Base-by-base conservation (phyloP, 306 rosid genomes). In the Prunus armeniaca region DNA sequence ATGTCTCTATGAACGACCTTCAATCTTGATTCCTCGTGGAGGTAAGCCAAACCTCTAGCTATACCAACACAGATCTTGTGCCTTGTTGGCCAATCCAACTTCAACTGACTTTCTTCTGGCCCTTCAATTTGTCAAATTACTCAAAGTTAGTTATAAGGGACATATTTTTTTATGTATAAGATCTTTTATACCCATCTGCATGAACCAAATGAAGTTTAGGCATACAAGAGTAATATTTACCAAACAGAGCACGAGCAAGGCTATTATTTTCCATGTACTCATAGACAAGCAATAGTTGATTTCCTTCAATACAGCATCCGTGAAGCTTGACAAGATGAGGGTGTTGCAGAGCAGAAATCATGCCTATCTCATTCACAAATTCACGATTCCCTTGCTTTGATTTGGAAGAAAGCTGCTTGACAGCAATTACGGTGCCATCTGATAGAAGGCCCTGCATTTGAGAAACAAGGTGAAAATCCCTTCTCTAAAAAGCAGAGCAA, bases 1-100 rank as follows among this genome's bases (percentile, higher is more conserved):
- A 85, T 85, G 61, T 85, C 86, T 69, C 89, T 78, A 71, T 85
- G 89, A 74, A 85, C 86, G 15, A 83, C 76, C 62, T 79, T 79
- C 67, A 83, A 25, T 76, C 76, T 79, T 25, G 86, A 83, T 61
- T 83, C 87, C 43, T 83, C 84, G 72, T 83, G 87, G 6, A 80
- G 79, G 60, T 58, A 77, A 62, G 65, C 81, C 79, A 86, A 60
- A 41, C 82, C 86, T 75, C 77, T 81, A 6, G 80, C 86, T 20
- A 83, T 73, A 15, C 80, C 87, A 49, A 79, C 24, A 60, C 84
- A 79, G 17, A 83, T 70, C 34, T 60, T 79, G 25, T 32, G 81
- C 75, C 87, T 79, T 14, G 60, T 71, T 20, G 76, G 81, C 81
- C 84, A 83, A 79, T 79, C 81, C 43, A 83, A 67, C 43, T 79